Conservation (phyloP, 2,329 filamentous ascomycete species). For the Venturia nashicola region DNA sequence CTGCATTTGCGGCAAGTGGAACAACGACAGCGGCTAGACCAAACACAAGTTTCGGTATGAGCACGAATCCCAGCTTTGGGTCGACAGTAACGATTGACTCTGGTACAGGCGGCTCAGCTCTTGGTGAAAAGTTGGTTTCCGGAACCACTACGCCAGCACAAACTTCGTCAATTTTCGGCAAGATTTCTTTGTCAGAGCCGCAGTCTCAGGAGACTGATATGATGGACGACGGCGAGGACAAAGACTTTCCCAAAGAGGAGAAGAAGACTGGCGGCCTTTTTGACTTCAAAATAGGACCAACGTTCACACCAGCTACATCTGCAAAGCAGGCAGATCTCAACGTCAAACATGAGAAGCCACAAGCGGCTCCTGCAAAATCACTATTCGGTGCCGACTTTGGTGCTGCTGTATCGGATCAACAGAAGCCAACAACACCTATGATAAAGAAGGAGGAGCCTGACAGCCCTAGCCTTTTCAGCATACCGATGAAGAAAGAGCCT, state of each 20-base stretch:
- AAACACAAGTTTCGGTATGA: conserved; percentile 16
- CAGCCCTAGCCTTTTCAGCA: conserved; percentile 2
- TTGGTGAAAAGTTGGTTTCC: conserved; percentile 15
- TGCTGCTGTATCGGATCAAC: conserved; percentile 33
- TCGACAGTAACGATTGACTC: conserved; percentile 25
- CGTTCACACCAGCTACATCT: conserved; percentile 52
- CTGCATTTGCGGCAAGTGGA: conserved; percentile 18
- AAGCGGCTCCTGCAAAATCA: conserved; percentile 29
- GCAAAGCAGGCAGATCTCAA: conserved; percentile 41
- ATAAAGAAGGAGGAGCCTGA: conserved; percentile 9
- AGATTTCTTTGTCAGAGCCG: conserved; percentile 16
- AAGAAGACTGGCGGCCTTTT: conserved; percentile 19
- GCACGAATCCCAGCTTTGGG: conserved; percentile 19
- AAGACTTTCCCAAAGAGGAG: conserved; percentile 22
- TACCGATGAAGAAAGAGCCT: conserved; percentile 1
- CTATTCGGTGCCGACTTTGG: conserved; percentile 54
- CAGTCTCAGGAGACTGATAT: conserved; percentile 20
- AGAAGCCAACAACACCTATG: conserved; percentile 1
- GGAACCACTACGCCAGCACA: conserved; percentile 16
- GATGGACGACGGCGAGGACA: conserved; percentile 17
- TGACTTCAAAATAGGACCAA: conserved; percentile 55
- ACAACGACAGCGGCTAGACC: conserved; percentile 11
- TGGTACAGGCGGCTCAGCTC: conserved; percentile 15
- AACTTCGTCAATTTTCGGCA: conserved; percentile 11
- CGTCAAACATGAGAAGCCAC: conserved; percentile 12